Conservation (phyloP, 352 stramenopile genomes). For the Phytophthora ramorum region DNA sequence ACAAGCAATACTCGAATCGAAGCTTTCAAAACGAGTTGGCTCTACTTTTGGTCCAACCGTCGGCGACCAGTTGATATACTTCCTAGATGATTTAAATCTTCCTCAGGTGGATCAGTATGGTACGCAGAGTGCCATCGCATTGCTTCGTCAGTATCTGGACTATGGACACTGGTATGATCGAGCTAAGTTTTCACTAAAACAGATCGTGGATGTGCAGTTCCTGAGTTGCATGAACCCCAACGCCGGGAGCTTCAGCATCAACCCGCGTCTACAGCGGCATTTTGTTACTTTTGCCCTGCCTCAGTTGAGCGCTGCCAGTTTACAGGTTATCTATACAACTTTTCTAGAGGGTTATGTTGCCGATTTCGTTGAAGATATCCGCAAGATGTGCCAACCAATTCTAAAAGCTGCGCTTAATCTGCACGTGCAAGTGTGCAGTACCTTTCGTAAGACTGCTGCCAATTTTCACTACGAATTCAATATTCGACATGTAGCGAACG, state of each 20-base stretch:
- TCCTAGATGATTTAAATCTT: slow-evolving; percentile 97
- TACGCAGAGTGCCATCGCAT: slow-evolving; percentile 94
- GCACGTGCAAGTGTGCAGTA: slow-evolving; percentile 79
- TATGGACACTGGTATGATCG: slow-evolving; percentile 96
- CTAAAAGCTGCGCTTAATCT: slow-evolving; percentile 90
- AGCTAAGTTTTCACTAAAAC: slow-evolving; percentile 92
- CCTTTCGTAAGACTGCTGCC: slow-evolving; percentile 93
- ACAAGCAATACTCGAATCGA: slow-evolving; percentile 90
- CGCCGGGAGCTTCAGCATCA: slow-evolving; percentile 93
- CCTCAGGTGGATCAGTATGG: slow-evolving; percentile 95
- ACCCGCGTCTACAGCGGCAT: slow-evolving; percentile 94
- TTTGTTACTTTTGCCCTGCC: slow-evolving; percentile 96
- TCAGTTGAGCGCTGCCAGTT: slow-evolving; percentile 83
- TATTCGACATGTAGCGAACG: slow-evolving; percentile 94
- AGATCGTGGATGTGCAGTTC: slow-evolving; percentile 95
- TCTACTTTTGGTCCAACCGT: slow-evolving; percentile 79
- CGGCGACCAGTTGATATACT: slow-evolving; percentile 93
- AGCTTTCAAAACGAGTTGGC: slow-evolving; percentile 90
- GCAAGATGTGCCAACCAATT: slow-evolving; percentile 86
- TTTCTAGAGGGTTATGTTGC: slow-evolving; percentile 95
- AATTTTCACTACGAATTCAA: slow-evolving; percentile 99
- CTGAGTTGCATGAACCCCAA: slow-evolving; percentile 96
- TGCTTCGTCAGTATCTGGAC: slow-evolving; percentile 95
- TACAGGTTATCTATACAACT: slow-evolving; percentile 95
- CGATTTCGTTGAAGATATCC: slow-evolving; percentile 94